phyloP scores from a whole-genome alignment of 2,329 filamentous ascomycete genomes.

The Xylaria arbuscula region DNA sequence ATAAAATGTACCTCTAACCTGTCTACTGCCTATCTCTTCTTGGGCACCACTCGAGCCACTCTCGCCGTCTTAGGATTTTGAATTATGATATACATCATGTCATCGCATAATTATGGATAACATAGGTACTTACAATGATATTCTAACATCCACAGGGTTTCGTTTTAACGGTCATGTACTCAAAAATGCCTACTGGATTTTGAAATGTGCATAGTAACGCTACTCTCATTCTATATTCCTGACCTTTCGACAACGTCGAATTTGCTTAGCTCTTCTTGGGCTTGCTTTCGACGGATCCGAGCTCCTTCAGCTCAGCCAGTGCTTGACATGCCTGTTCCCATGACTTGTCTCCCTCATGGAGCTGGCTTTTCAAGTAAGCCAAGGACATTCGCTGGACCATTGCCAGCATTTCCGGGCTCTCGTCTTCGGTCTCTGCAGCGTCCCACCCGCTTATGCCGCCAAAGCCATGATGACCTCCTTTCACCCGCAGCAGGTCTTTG shows the following conservation, averaged over 20 bases:
- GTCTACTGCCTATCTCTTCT: too few species aligned
- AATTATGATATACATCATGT: too few species aligned
- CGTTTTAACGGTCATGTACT: too few species aligned
- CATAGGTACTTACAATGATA: too few species aligned
- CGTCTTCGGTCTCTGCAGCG: constrained; percentile 50
- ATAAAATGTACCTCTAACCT: too few species aligned
- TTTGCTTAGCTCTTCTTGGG: neutral
- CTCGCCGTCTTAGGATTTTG: too few species aligned
- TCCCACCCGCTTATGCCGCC: constrained; percentile 56
- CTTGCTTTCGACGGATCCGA: constrained; percentile 51
- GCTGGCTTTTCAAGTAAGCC: constrained; percentile 53
- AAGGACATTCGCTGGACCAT: constrained; percentile 53
- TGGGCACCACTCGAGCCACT: too few species aligned
- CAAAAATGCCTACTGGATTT: neutral
- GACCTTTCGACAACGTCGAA: too few species aligned
- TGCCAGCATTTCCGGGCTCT: constrained; percentile 51
- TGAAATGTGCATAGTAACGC: neutral
- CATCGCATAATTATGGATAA: too few species aligned
- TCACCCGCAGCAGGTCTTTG: constrained; percentile 52
- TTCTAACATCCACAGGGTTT: too few species aligned
- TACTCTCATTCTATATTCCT: neutral
- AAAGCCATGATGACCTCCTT: constrained; percentile 50
- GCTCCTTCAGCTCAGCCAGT: constrained; percentile 41
- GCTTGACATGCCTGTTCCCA: constrained; percentile 50
- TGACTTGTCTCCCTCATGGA: constrained; percentile 51